Conservation (phyloP, 495 filamentous ascomycete species). For the Elasticomyces elasticus region DNA sequence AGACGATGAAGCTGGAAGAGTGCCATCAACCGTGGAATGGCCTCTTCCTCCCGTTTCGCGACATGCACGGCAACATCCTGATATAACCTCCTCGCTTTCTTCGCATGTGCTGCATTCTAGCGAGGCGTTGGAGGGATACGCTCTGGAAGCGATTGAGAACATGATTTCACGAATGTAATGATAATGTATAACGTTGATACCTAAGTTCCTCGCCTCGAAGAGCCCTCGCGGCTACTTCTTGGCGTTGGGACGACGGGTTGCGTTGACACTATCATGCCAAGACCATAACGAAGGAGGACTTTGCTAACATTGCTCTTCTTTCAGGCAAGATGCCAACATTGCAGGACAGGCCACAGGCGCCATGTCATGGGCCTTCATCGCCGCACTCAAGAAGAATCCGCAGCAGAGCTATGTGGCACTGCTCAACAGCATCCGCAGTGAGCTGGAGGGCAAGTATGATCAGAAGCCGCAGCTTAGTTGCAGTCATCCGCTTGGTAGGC, state of each 20-base stretch:
- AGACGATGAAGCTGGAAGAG: not conserved
- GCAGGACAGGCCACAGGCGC: slow-evolving; percentile 85
- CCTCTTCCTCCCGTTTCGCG: slow-evolving; percentile 1
- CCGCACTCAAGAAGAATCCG: slow-evolving; percentile 87
- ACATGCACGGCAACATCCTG: slow-evolving; percentile 12
- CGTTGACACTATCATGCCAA: slow-evolving; percentile 37
- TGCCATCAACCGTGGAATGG: not conserved
- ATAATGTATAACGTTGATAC: slow-evolving; percentile 7
- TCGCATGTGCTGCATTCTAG: slow-evolving; percentile 2
- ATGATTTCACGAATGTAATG: not conserved
- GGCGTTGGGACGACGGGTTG: slow-evolving; percentile 46
- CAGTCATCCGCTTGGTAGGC: slow-evolving; percentile 88
- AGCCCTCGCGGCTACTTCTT: slow-evolving; percentile 20
- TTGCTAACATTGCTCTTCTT: slow-evolving; percentile 14
- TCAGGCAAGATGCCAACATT: slow-evolving; percentile 52
- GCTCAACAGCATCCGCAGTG: slow-evolving; percentile 89
- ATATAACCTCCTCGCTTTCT: slow-evolving; percentile 14
- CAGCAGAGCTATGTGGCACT: slow-evolving; percentile 96
- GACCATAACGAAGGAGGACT: not conserved
- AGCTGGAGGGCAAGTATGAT: slow-evolving; percentile 75
- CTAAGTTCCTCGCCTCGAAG: slow-evolving; percentile 13
- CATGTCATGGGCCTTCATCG: slow-evolving; percentile 97
- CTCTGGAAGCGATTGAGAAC: slow-evolving; percentile 8
- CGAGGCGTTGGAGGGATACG: slow-evolving; percentile 7
- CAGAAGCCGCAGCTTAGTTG: slow-evolving; percentile 96